These are phyloP conservation scores for Coleophoma eucalyptorum DNA, from an alignment of 2,329 filamentous ascomycete species.

Conservation along the genomic window DNA sequence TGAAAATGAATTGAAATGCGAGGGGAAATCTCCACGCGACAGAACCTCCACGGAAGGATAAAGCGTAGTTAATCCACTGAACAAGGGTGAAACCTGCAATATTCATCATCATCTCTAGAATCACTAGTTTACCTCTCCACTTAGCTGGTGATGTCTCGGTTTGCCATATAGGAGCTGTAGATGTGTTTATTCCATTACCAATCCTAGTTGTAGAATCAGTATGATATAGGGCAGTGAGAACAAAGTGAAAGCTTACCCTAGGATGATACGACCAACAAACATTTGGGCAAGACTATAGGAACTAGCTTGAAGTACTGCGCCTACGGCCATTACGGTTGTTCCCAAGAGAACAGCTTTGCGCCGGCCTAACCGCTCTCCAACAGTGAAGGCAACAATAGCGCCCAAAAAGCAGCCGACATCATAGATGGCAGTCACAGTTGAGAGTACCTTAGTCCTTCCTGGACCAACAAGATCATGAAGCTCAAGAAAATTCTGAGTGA, in stretches of 20 bases:
- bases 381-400: conserved; percentile 26
- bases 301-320: conserved; percentile 22
- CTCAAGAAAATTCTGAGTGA: too few species aligned
- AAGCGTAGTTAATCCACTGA: conserved; percentile 28
- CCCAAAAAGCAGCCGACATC: conserved; percentile 37
- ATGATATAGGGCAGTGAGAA: too few species aligned
- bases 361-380: conserved; percentile 53
- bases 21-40: conserved; percentile 28
- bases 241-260: conserved; percentile 10
- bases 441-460: too few species aligned
- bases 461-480: too few species aligned
- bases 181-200: conserved; percentile 43
- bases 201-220: too few species aligned
- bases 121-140: conserved; percentile 18
- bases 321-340: conserved; percentile 24
- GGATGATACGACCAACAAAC: conserved; percentile 35
- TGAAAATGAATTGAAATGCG: conserved; percentile 28
- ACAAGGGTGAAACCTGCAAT: conserved; percentile 52
- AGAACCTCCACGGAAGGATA: conserved; percentile 23
- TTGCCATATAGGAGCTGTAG: conserved; percentile 65
- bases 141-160: conserved; percentile 16
- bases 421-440: conserved; percentile 39
- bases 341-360: conserved; percentile 52
- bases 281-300: conserved; percentile 34
- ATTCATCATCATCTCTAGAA: conserved; percentile 42